These are phyloP conservation scores for Aspergillus versicolor DNA, from an alignment of 2,329 filamentous ascomycete genomes.

Conservation along the genomic window DNA sequence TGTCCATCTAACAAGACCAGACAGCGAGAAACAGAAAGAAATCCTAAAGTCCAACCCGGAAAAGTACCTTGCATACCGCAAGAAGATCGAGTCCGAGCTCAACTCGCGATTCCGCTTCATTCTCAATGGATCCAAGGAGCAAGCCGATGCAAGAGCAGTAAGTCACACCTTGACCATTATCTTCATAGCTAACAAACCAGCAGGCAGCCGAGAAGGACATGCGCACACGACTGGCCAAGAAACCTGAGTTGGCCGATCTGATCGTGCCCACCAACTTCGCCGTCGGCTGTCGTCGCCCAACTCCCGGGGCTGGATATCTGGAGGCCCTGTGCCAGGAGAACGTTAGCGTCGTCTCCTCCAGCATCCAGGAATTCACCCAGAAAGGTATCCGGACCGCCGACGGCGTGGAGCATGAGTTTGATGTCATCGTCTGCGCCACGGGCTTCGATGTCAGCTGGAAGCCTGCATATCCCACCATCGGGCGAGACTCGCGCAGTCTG, in stretches of 20 bases:
- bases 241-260: conserved; percentile 31
- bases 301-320: conserved; percentile 49
- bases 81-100: conserved; percentile 28
- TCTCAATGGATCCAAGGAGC: conserved; percentile 47
- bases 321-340: conserved; percentile 63
- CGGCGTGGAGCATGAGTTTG: conserved; percentile 24
- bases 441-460: conserved; percentile 35
- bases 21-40: conserved; percentile 11
- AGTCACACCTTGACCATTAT: neutral
- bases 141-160: conserved; percentile 36
- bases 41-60: conserved; percentile 19
- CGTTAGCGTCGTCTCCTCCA: conserved; percentile 56
- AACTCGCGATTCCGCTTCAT: conserved; percentile 23
- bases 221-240: conserved; percentile 16
- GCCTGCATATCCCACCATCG: conserved; percentile 23
- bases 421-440: conserved; percentile 37
- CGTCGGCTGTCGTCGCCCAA: conserved; percentile 43
- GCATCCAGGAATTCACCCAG: conserved; percentile 45
- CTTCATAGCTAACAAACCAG: too few species aligned
- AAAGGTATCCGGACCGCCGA: conserved; percentile 30
- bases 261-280: conserved; percentile 39
- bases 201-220: neutral
- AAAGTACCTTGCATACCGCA: conserved; percentile 25
- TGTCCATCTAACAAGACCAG: neutral
- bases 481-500: neutral